Evolutionary conservation across 208 protist species (phyloP), one percentile per base, ranked within the genome.

Genomic region (Leishmania turanica): DNA sequence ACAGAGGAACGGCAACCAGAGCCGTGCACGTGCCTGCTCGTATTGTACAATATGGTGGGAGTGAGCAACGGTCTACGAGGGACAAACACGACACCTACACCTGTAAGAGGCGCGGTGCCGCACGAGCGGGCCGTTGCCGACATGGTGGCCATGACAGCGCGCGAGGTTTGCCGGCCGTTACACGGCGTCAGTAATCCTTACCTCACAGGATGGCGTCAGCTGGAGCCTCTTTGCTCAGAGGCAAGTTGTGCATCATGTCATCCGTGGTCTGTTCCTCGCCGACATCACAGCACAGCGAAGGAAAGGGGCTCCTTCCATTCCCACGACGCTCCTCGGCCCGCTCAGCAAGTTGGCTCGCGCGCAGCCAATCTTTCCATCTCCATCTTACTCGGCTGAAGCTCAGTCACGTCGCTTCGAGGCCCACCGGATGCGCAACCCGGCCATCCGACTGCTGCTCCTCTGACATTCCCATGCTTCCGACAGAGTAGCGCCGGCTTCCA

Each of bases 401-500:
- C 27, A 5, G 45, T 40, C 15, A 3, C 17, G n/a, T 5, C 11
- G 21, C 70, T 53, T 75, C 70, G 27, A 75, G 27, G 13, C 9
- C 27, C 13, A 27, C n/a, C 54, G 49, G 74, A n/a, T 71, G 65
- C 49, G 72, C 24, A 1, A 84, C 78, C 69, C 71, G 42, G 27
- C n/a, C 40, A 42, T 83, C 66, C 6, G 66, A 75, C 75, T 79
- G 40, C 64, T 83, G 75, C 73, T 77, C 75, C n/a, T 64, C 66
- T 2, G 80, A 68, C 1, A 79, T 45, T 69, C 77, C 75, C 6
- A 70, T 77, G 66, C 80, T 80, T 40, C 68, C 80, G 24, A 80
- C 47, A 24, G 80, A 84, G 54, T 15, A 42, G 42, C 64, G 17
- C 34, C 11, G 68, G 51, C 40, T 49, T 21, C 42, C 17, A 15